Evolutionary conservation across 1,284 basidiomycete genomes (phyloP), one percentile per base, ranked within the genome.

Genomic region (Cutaneotrichosporon arboriforme): DNA sequence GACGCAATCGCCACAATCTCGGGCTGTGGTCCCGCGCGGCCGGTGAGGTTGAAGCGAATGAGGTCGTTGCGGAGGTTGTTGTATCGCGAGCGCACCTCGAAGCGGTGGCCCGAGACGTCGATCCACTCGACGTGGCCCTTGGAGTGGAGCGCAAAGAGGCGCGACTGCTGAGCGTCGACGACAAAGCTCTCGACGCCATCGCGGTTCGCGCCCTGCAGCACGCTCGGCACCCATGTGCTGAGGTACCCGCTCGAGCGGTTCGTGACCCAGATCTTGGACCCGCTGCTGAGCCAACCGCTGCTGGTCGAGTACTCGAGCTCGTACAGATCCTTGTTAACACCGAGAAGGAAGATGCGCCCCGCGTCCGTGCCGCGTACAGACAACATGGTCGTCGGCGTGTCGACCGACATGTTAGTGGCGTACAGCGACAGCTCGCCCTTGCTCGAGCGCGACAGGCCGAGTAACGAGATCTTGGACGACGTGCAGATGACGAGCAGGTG

Each of bases 291-390:
- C 92, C 92, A 97, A 1, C 88, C 88, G 67, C 93, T 88, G 60
- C 82, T 86, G 58, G 88, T 84, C 66, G 91, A 88, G 73, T 98
- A 98, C 66, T 89, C 85, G 46, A 98, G 77, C 75, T 97, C 96
- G 72, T 96, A 97, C 39, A 97, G 75, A 68, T 86, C 85, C 18
- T 90, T 90, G 72, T 97, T 91, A 15, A 81, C 80, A 12, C 92
- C 92, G 51, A 81, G 82, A 83, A 93, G 87, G 75, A 98, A 97
- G 62, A 97, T 88, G 48, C 93, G 81, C 21, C 94, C 96, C 34
- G 85, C 82, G 18, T 80, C 70, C 1, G 88, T 91, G 10, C 89
- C 87, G 51, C 82, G 79, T 48, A 97, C 85, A 46, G 86, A 86
- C 13, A 82, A 80, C 87, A 98, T 90, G 63, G 72, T 74, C 81